Evolutionary conservation across 129 eudicot species (phyloP), one percentile per base, ranked within the genome.

Genomic region (Oenanthe sinensis): DNA sequence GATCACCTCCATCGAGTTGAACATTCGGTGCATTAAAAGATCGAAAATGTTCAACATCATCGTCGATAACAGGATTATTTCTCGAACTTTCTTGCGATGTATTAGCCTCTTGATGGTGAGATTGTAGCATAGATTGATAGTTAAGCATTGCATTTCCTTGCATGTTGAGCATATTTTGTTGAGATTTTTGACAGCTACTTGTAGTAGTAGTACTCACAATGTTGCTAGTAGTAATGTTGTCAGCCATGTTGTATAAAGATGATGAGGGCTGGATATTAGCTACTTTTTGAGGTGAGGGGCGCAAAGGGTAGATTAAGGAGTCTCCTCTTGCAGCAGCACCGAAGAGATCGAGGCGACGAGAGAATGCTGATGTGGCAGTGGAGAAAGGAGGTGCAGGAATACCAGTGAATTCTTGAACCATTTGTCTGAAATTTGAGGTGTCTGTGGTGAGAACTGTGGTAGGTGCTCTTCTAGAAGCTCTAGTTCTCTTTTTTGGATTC

Each of bases 331-430:
- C 47, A 46, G 65, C 83, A 2, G 82, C 48, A 40, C 75, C 75
- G 67, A 90, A 88, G 39, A 89, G 92, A 63, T 90, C 93, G 14
- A 90, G 84, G 5, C 92, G 87, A 22, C 96, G 92, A 5, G 96
- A 88, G 13, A 82, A 86, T 0, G 90, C 81, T 1, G 92, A 65
- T 1, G 71, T 71, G 26, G 85, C 86, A 11, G 84, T 62, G 49
- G 92, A 81, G 79, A 90, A 90, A 7, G 96, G 96, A 15, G 89
- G 85, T 16, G 94, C 81, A 28, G 98, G 98, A 68, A 93, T 90
- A 11, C 98, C 98, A 77, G 98, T 93, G 84, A 90, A 93, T 60
- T 93, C 98, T 77, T 93, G 98, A 75, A 93, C 98, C 96, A 93
- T 93, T 78, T 89, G 91, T 74, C 98, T 79, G 85, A 93, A 93